Evolutionary conservation across 108 stramenopile genomes (phyloP).

Genomic region (Fragilaria crotonensis): DNA sequence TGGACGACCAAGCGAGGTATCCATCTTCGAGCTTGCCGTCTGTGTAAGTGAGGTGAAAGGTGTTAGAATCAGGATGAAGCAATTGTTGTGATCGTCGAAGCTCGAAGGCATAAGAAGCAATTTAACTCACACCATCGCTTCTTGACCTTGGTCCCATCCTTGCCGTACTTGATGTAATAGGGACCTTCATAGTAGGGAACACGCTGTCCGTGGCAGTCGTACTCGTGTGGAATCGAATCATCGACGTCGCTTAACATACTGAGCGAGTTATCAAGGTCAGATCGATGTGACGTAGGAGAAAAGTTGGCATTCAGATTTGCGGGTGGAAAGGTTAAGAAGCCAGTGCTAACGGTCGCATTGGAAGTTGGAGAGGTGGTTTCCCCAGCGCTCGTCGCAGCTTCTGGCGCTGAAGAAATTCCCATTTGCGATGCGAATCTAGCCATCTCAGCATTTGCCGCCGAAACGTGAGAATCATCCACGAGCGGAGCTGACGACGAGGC

Average conservation of each 20-base stretch:
- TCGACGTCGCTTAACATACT: neutral
- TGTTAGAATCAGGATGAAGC: neutral
- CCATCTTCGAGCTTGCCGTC: conserved; percentile 28
- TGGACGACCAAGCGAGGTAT: conserved; percentile 26
- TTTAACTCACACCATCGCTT: conserved; percentile 22
- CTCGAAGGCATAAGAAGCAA: neutral
- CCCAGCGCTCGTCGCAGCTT: neutral
- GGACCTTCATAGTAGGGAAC: conserved; percentile 23
- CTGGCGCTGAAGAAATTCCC: neutral
- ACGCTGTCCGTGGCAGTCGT: conserved; percentile 10
- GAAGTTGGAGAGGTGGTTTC: neutral
- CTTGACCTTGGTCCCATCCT: conserved; percentile 11
- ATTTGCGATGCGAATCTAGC: neutral
- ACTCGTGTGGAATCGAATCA: neutral
- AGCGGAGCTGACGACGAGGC: neutral
- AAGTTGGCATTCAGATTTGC: neutral
- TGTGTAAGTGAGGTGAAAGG: neutral
- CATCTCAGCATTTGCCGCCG: neutral
- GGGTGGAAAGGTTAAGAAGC: no score
- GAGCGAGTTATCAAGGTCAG: neutral
- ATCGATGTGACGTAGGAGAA: neutral
- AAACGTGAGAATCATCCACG: neutral
- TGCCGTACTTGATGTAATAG: conserved; percentile 10
- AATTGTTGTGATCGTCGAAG: neutral
- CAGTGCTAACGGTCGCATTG: neutral